Evolutionary conservation across 208 protist genomes (phyloP).

Genomic region (Acanthamoeba culbertsoni): DNA sequence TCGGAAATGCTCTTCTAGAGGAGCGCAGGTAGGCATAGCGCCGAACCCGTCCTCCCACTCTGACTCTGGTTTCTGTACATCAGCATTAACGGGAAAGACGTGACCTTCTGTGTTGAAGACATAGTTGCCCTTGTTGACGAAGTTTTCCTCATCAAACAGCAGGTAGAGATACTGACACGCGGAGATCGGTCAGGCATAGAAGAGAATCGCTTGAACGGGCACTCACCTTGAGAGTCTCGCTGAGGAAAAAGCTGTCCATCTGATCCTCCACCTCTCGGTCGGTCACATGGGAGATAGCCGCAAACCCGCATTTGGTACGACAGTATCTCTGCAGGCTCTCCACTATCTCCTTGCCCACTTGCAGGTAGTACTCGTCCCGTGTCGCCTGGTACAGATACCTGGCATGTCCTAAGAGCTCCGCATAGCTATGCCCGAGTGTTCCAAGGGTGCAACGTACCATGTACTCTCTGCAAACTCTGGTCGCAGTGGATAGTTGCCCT

Average conservation of each 20-base stretch:
- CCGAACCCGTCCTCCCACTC: background rate
- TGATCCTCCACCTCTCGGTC: slow-evolving; percentile 83
- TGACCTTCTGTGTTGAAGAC: slow-evolving; percentile 82
- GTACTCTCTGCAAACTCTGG: slow-evolving; percentile 88
- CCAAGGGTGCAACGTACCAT: background rate
- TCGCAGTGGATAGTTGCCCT: slow-evolving; percentile 83
- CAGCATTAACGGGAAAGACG: background rate
- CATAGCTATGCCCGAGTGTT: background rate
- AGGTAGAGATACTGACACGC: slow-evolving; percentile 91
- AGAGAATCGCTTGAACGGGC: too few relatives aligned
- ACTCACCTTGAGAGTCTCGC: slow-evolving; percentile 90
- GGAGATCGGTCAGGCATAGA: background rate
- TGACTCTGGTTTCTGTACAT: background rate
- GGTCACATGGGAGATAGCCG: background rate
- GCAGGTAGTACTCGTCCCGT: slow-evolving; percentile 75
- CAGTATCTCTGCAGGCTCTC: background rate
- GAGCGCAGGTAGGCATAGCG: background rate
- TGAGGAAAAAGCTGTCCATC: slow-evolving; percentile 93
- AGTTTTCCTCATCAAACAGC: slow-evolving; percentile 84
- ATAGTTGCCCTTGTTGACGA: slow-evolving; percentile 60
- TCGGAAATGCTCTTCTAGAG: background rate
- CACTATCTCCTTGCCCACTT: slow-evolving; percentile 39
- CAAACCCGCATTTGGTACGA: background rate
- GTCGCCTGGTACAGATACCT: slow-evolving; percentile 39
- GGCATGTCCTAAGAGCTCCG: background rate